phyloP scores from a whole-genome alignment of 257 asterid genomes.

The Solanum paucissectum region DNA sequence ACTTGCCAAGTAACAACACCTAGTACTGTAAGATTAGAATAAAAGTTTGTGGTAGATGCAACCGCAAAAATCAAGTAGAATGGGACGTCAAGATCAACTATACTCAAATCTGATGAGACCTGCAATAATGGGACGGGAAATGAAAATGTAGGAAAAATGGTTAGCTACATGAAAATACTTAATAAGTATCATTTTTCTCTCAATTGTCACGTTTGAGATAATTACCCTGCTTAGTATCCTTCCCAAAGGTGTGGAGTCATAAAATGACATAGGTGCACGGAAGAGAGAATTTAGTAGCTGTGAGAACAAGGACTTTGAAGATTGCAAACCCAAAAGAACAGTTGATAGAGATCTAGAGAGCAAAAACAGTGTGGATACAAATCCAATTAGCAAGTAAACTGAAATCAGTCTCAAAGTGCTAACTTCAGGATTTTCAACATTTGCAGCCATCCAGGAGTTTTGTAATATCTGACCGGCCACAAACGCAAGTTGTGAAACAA shows the following conservation, averaged over 20 bases:
- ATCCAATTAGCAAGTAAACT: conserved; percentile 69
- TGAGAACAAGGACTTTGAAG: conserved; percentile 61
- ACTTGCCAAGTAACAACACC: conserved; percentile 62
- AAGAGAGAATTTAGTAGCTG: conserved; percentile 60
- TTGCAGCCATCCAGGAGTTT: conserved; percentile 94
- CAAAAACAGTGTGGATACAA: conserved; percentile 35
- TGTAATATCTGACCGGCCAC: conserved; percentile 50
- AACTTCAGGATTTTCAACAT: conserved; percentile 51
- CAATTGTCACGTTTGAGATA: background rate
- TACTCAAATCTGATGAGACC: conserved; percentile 81
- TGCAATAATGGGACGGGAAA: conserved; percentile 5
- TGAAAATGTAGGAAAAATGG: background rate
- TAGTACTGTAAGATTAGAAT: conserved; percentile 44
- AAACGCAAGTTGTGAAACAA: conserved; percentile 44
- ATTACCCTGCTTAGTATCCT: conserved; percentile 75
- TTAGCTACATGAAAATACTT: background rate
- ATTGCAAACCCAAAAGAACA: conserved; percentile 52
- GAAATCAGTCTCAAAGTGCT: conserved; percentile 44
- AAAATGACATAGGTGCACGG: conserved; percentile 92
- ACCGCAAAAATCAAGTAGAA: background rate
- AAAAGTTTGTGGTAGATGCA: background rate
- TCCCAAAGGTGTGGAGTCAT: conserved; percentile 87
- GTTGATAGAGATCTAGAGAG: conserved; percentile 43
- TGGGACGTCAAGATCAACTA: conserved; percentile 31
- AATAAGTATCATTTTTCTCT: background rate